A percentile compares a stretch with the other conserved stretches of the same genome.
Conservation (phyloP, 495 filamentous ascomycete species). For the Apiosordaria backusii region DNA sequence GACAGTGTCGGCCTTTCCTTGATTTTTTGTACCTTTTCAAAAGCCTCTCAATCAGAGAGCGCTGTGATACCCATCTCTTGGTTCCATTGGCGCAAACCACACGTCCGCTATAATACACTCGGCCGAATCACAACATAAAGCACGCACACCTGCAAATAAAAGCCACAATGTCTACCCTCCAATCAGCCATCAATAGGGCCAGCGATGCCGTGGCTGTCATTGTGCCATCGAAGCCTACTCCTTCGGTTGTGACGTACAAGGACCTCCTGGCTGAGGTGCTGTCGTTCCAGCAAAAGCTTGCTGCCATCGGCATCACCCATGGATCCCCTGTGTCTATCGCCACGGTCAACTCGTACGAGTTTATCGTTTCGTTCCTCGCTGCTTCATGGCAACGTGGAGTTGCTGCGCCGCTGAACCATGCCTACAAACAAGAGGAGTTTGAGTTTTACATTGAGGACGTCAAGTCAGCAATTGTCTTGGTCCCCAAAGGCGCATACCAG, state of each 20-base stretch:
- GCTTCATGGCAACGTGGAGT: slow-evolving; percentile 72
- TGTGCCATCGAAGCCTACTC: slow-evolving; percentile 56
- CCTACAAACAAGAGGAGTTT: slow-evolving; percentile 82
- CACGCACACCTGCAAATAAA: slow-evolving; percentile 15
- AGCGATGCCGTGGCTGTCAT: slow-evolving; percentile 56
- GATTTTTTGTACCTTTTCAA: not conserved
- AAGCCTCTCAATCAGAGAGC: not conserved
- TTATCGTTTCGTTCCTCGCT: slow-evolving; percentile 77
- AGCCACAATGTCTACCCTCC: slow-evolving; percentile 34
- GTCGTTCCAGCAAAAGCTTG: slow-evolving; percentile 68
- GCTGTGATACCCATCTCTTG: slow-evolving; percentile 12
- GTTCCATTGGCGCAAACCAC: slow-evolving; percentile 5
- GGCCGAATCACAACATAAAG: not conserved
- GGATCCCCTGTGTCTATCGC: slow-evolving; percentile 70
- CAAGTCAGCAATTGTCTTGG: slow-evolving; percentile 67
- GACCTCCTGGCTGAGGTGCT: slow-evolving; percentile 58
- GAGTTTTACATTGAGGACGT: slow-evolving; percentile 88
- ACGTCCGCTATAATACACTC: not conserved
- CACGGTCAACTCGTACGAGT: slow-evolving; percentile 74
- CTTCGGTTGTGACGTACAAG: slow-evolving; percentile 60
- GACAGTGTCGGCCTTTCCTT: not conserved
- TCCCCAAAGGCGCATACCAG: slow-evolving; percentile 63
- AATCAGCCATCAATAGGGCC: slow-evolving; percentile 42
- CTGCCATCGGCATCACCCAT: slow-evolving; percentile 61
- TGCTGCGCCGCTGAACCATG: slow-evolving; percentile 76